Percentiles rank a stretch among this genome's conserved stretches.
phyloP scores from a whole-genome alignment of 257 asterid genomes.

The Capsicum pubescens region DNA sequence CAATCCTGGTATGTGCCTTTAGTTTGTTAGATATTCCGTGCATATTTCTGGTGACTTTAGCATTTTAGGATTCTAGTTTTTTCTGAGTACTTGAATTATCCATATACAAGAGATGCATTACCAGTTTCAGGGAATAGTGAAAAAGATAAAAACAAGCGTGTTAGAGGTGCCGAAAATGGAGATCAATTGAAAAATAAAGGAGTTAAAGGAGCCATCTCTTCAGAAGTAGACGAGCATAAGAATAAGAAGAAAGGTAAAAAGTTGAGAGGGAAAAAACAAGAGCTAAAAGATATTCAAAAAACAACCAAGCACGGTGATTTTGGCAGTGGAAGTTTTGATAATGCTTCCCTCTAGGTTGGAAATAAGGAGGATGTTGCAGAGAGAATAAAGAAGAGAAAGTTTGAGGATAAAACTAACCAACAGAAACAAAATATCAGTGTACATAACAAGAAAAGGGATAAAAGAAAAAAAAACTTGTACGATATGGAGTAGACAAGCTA shows the following conservation, averaged over 20 bases:
- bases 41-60: neutral
- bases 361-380: conserved; percentile 29
- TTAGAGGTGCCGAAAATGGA: conserved; percentile 36
- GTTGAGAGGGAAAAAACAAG: too few species aligned
- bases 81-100: neutral
- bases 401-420: conserved; percentile 39
- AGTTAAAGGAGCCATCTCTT: conserved; percentile 32
- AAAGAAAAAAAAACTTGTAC: conserved; percentile 68
- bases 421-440: conserved; percentile 39
- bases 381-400: conserved; percentile 39
- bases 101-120: conserved; percentile 41
- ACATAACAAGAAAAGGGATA: conserved; percentile 53
- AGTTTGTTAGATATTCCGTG: neutral
- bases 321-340: too few species aligned
- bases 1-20: conserved; percentile 70
- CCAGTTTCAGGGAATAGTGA: conserved; percentile 37
- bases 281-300: too few species aligned
- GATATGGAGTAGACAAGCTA: conserved; percentile 72
- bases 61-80: neutral
- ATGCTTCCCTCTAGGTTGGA: conserved; percentile 41
- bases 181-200: conserved; percentile 36
- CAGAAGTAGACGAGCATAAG: conserved; percentile 43
- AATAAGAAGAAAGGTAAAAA: conserved; percentile 40
- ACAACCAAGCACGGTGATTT: too few species aligned
- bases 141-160: conserved; percentile 37